Base-by-base conservation (phyloP, 495 filamentous ascomycete genomes). In the Podospora bellae-mahoneyi region DNA sequence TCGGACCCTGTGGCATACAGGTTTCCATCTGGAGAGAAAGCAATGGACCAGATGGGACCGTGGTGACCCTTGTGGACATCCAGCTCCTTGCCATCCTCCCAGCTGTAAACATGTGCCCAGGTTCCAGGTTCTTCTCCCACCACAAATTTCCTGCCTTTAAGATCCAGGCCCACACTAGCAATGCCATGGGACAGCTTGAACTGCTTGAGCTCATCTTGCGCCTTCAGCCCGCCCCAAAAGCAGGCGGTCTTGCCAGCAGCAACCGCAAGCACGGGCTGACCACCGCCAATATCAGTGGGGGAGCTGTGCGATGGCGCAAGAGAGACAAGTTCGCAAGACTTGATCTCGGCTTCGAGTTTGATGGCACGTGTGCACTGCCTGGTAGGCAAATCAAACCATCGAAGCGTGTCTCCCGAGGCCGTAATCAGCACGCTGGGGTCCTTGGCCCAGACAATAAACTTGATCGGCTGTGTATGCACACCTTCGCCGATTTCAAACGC, bases 61-160 rank as follows among this genome's bases (percentile, higher is more conserved):
- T 99, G 95, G 75, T 98, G 96, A 23, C 95, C 96, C 78, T 97
- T 98, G 83, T 96, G 93, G 20, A 95, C 88, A 72, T 99, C 94
- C 23, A 93, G 77, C 76, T 97, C 94, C 68, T 87, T 85, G 70
- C 89, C 89, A 16, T 85, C 86, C 66, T 97, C 91, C 77, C 93
- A 90, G 79, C 92, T 88, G 78, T 95, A 97, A 5, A 97, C 91
- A 55, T 92, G 86, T 2, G 93, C 94, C 95, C 95, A 99, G 3
- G 96, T 98, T 75, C 97, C 94, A 34, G 89, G 88, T 61, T 86
- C 88, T 74, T 91, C 92, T 58, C 95, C 95, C 5, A 94, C 95
- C 28, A 98, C 90, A 75, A 96, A 88, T 66, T 90, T 91, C 64
- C 90, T 84, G 64, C 90, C 88, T 62, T 88, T 89, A 32, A 91